Evolutionary conservation across 805 yeast genomes (phyloP), one percentile per base, ranked within the genome.

Genomic region (Kuraishia hungarica): DNA sequence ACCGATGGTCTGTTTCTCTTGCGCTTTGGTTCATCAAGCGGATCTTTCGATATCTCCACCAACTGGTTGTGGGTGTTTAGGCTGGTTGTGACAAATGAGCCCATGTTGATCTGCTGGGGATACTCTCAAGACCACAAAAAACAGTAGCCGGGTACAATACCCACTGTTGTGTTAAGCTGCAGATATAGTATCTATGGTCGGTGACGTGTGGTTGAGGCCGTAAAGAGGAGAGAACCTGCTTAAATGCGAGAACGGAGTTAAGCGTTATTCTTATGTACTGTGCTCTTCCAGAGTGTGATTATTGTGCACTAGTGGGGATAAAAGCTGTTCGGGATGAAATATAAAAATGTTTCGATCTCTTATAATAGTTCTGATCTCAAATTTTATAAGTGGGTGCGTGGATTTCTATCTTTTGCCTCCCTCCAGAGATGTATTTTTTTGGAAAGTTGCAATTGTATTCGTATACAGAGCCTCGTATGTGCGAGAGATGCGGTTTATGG

Each of bases 1-100:
- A 79, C 58, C 0, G 78, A 71, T 56, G 73, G 68, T 51, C 82
- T 68, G 51, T 74, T 71, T 51, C 80, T 66, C 59, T 69, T 74
- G 39, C 23, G 56, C 54, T 59, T 57, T 50, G 28, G 19, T 22
- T 29, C 60, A 58, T 22, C 55, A 56, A 19, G 48, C 54, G 51
- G 50, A 39, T 39, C 56, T 52, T 19, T 57, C 56, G 46, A 55
- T 55, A 21, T 58, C 56, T 8, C 60, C 51, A 39, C 57, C 60
- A 47, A 58, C 59, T 46, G 59, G 57, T 39, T 58, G 61, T 51
- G 57, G 56, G 24, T 58, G 54, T 62, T 54, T 19, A 58, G 43
- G 48, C 61, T 55, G 8, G 63, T 58, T 21, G 61, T 54, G 11
- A 59, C 59, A 53, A 59, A 54, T 22, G 55, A 35, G 23, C 48